Evolutionary conservation across 225 moss, liverwort and hornwort genomes (phyloP), one percentile per base, ranked within the genome.

Genomic region (Pleurozium schreberi): DNA sequence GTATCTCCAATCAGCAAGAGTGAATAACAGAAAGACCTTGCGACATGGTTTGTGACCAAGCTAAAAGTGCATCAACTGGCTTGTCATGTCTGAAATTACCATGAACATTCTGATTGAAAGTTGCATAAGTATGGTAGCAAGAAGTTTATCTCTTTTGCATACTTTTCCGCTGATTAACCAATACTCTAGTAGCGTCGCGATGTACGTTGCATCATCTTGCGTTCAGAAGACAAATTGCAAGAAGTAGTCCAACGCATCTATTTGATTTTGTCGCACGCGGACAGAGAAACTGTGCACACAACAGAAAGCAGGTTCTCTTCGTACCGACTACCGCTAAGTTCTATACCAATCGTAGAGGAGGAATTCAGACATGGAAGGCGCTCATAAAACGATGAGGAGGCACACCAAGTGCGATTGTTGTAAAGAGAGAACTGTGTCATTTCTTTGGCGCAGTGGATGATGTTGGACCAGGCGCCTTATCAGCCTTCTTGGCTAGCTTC

Each of bases 401-500:
- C 22, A 81, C 45, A 57, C 49, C 62, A 88, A 87, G 66, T 21
- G 68, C 75, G 68, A 67, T 52, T 43, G 21, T 25, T 26, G 31
- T 47, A 33, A 59, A 40, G 59, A 75, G 53, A 64, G 40, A 81
- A 43, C 36, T 74, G n/a, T 59, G 38, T 93, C 88, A 93, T 87
- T 93, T 91, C 90, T 93, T 92, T 9, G 91, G 84, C 38, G 91
- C 85, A 67, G 90, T 75, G n/a, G 93, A 69, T 25, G 87, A 87
- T 25, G 90, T 82, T 47, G 92, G 14, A 12, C 87, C 93, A 36
- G 87, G 67, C 47, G 47, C 87, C 63, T 92, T 82, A 7, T 89
- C 93, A 60, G 88, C 93, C 90, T 95, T 95, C 88, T 95, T 95
- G 36, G 95, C 94, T 75, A 91, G 68, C 89, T 95, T 95, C 91